Conservation (phyloP, 805 yeast genomes). For the Sugiyamaella floridensis region DNA sequence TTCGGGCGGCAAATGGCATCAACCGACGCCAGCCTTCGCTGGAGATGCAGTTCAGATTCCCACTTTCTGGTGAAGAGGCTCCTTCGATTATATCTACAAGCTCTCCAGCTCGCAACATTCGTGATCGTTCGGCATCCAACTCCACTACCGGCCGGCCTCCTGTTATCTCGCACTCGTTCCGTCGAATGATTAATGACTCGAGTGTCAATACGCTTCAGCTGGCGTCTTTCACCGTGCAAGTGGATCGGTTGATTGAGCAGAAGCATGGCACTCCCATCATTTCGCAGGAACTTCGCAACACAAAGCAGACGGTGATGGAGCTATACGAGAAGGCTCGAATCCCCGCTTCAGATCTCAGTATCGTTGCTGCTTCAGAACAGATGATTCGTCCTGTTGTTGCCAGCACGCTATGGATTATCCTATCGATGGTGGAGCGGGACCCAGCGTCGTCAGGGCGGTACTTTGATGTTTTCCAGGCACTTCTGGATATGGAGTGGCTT, state of each 20-base stretch:
- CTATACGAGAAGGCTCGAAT: slow-evolving; percentile 13
- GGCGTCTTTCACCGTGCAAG: slow-evolving; percentile 27
- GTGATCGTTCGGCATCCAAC: not conserved
- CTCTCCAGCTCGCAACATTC: not conserved
- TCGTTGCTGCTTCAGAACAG: slow-evolving; percentile 2
- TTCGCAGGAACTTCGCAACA: slow-evolving; percentile 1
- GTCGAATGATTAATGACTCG: slow-evolving; percentile 20
- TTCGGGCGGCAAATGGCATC: not conserved
- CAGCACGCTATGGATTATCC: slow-evolving; percentile 12
- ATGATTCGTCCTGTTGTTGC: slow-evolving; percentile 5
- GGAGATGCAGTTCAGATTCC: slow-evolving; percentile 6
- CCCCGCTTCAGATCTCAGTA: not conserved
- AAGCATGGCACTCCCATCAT: not conserved
- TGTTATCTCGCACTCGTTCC: slow-evolving; percentile 3
- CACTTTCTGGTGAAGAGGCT: not conserved
- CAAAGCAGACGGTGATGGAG: slow-evolving; percentile 7
- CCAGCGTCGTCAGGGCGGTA: not conserved
- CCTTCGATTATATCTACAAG: not conserved
- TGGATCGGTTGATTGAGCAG: slow-evolving; percentile 22
- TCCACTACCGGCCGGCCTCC: not conserved
- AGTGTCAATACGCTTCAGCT: slow-evolving; percentile 27
- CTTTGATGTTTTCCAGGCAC: slow-evolving; percentile 2
- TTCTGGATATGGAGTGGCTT: slow-evolving; percentile 26
- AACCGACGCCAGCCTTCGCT: slow-evolving; percentile 2
- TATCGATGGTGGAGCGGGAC: slow-evolving; percentile 7